Base-by-base conservation (phyloP, 192 early-diverging fungal species). In the Phlyctochytrium arcticum region DNA sequence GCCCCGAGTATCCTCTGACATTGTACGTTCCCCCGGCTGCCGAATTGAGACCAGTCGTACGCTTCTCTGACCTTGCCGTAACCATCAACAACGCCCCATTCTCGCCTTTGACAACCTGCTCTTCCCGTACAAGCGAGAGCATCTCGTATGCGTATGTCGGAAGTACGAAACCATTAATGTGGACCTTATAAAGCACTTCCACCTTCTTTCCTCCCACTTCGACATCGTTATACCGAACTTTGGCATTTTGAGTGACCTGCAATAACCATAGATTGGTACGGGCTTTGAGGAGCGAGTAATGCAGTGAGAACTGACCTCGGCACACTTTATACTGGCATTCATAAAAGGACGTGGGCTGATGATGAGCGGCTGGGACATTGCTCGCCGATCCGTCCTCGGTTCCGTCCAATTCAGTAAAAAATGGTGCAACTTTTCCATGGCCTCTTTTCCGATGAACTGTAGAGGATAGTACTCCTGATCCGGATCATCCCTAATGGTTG, bases 341-440 rank as follows among this genome's bases (percentile, higher is more conserved):
- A 61, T 36, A 35, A 69, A 69, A 1, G 67, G 67, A 7, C 17
- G 24, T 6, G 34, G 48, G 15, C 54, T n/a, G 5, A 69, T 17
- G 6, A 69, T 35, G n/a, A 30, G 53, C 1, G 67, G 67, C 5
- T 61, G 26, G 29, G 31, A n/a, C 33, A 15, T 31, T 1, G 67
- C 58, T 6, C 59, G 67, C 3, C 57, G 57, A 10, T 69, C 67
- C 29, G 37, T 60, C 24, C 53, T 47, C 29, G 49, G 59, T 15
- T 69, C 67, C 24, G 19, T 69, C 67, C 67, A 69, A 19, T 54
- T 44, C 5, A 69, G 49, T 7, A 69, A 50, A 34, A 62, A 69
- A 15, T 60, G 26, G 32, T 61, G 61, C 1, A 69, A 30, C 3
- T 37, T 24, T 17, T 69, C 58, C 21, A 69, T 59, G n/a, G 12